Base-by-base conservation (phyloP, 2,329 filamentous ascomycete genomes). In the Ceratocystis cacaofunesta region DNA sequence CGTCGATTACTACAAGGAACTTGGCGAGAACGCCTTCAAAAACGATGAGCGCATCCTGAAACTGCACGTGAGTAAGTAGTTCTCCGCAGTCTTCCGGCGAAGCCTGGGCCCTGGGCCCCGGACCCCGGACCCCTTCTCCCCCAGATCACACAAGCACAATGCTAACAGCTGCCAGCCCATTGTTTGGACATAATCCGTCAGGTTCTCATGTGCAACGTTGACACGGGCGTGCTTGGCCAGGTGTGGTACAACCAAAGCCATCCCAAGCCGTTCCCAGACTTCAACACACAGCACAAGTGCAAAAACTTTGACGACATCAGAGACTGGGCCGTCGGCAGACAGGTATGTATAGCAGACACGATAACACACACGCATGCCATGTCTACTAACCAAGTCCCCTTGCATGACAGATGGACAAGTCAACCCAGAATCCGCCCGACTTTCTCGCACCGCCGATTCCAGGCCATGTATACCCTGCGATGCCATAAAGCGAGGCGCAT, bases 161-260 rank as follows among this genome's bases (percentile, higher is more conserved):
- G 36, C 36, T 67, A 63, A 41, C 62, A 12, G 12, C 2, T 41
- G 25, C 7, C 61, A 80, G 79, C 80, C 4, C 83, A 86, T 68
- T 86, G 84, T 67, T 74, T 86, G 41, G 84, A 86, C 68, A 82
- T 80, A 2, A 67, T 86, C 57, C 80, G 83, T 0, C 83, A 86
- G 70, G 80, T 84, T 17, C 75, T 86, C 15, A 85, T 85, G 81
- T 86, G 84, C 72, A 82, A 79, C 32, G 76, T 80, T 22, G 84
- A 86, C 69, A 79, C 82, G 2, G 83, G 78, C 1, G 78, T 86
- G 0, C 75, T 86, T 0, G 83, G 83, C 12, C 82, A 86, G 69
- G 78, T 86, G 5, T 86, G 83, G 83, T 79, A 78, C 43, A 75
- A 82, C 28, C 71, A 72, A 2, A 69, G 75, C 1, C 72, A 75